Base-by-base conservation (phyloP, 164 flowering plant genomes). In the Nymphaea colorata region DNA sequence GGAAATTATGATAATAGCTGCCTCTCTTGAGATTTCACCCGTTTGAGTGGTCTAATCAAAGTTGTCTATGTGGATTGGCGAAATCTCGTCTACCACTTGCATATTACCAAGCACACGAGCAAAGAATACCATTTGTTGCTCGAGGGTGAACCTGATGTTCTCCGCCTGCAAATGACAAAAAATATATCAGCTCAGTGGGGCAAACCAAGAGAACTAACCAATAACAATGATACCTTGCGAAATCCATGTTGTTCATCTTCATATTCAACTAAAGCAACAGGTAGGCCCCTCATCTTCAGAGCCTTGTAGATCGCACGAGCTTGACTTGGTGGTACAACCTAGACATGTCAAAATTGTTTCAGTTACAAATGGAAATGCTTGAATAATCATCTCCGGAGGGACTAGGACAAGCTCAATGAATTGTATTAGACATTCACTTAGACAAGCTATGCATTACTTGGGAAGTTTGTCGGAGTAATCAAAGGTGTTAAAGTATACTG, bases 211-310 rank as follows among this genome's bases (percentile, higher is more conserved):
- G 63, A 61, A 61, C 6, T 1, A 7, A 61, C 36, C 1, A 61
- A 6, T 5, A 61, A n/a, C 10, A 43, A 64, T n/a, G 11, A 63
- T 81, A 94, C 98, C 96, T 91, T 91, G 42, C 92, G 96, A 71
- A 94, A 94, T 69, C 99, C 98, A 79, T 94, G 99, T 64, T 82
- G 88, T 73, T 94, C 99, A 71, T 96, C 99, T 86, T 90, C 96
- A 70, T 87, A 94, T 78, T 86, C 92, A 59, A 91, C 92, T 14
- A 91, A 87, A 43, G 98, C 97, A 70, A 91, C 96, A 4, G 99
- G 98, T 76, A 90, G 62, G 62, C 98, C 96, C 73, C 90, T 94
- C 55, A 79, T 76, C 76, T 94, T 91, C 85, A 94, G 72, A 41
- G 99, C 99, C 61, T 62, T 66, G 71, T 94, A 85, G 42, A 94